Evolutionary conservation across 75 land plant genomes (phyloP), one percentile per base, ranked within the genome.

Genomic region (Sequoia sempervirens): DNA sequence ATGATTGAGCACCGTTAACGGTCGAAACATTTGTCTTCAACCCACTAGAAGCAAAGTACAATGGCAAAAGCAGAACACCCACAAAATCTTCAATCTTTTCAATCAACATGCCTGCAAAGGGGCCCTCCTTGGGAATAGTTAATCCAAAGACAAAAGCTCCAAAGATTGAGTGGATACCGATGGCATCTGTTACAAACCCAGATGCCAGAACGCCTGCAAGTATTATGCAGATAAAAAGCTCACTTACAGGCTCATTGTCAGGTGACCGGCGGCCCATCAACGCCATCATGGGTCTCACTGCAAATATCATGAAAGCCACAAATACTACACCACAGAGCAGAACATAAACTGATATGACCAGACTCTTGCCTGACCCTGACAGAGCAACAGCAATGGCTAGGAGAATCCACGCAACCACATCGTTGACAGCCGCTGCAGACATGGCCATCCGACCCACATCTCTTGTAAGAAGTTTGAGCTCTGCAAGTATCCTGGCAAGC

Each of bases 361-460:
- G 90, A 54, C 87, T 86, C 30, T 72, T 81, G 69, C 80, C 46
- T 68, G 82, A 11, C 15, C 92, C 92, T 14, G 94, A 87, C 3
- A 94, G 83, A 20, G 91, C 90, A 9, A 93, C 85, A 43, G 95
- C 93, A 14, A 93, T 89, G 26, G 93, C 95, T 17, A 93, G 89
- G 20, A 93, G 81, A 68, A 93, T 80, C 93, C 93, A 93, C 0
- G 93, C 95, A 4, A 86, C 90, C 26, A 93, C 83, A 79, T 93
- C 93, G 83, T 93, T 92, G 64, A 93, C 86, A 26, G 95, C 95
- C 5, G 95, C 95, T 4, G 95, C 95, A 15, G 95, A 84, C 93
- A 93, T 92, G 54, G 93, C 92, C 54, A 84, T 87, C 73, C 85
- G 87, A 15, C 95, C 95, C 17, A 93, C 85, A 15, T 83, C 87